Base-by-base conservation (phyloP, 768 basidiomycete genomes). In the Leccinum incarnatum region DNA sequence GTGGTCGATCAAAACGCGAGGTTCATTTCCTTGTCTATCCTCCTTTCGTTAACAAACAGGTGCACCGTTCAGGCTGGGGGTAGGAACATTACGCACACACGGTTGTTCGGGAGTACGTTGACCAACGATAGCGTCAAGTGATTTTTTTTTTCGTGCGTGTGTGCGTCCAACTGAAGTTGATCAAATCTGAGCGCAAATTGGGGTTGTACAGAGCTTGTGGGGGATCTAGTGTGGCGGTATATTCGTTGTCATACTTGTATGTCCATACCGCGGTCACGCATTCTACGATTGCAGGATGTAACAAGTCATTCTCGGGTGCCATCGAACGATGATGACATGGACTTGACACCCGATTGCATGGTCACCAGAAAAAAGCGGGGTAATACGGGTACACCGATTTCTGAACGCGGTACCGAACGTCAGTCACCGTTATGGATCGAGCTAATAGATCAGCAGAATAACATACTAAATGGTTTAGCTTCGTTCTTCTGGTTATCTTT, bases 391-490 rank as follows among this genome's bases (percentile, higher is more conserved):
- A 27, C 27, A 27, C 27, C 27, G 27, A 27, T 27, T 27, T 27
- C 27, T 27, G 27, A 27, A 27, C 27, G 27, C 27, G 27, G 27
- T 27, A 27, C 27, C 27, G 27, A 27, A 27, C 7, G 27, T 27
- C 55, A 62, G 47, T 4, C 11, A 32, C 32, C 27, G 37, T 50
- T 55, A 29, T 49, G 42, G 62, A 37, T 34, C 3, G 21, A 51
- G 53, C 27, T 27, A 27, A 27, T 27, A 27, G 27, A 27, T 27
- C 27, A 27, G 27, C 27, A 27, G 27, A 27, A n/a, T 34, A 50
- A 65, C 88, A 51, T 56, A 93, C 91, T 89, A 65, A 93, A 92
- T 10, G 87, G 87, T 66, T 91, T 93, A 32, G 90, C 90, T 67
- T 93, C 92, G 25, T 79, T 81, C 64, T 79, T 81, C 67, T 85